Base-by-base conservation (phyloP, 2,329 filamentous ascomycete species). In the Onygenales sp. region DNA sequence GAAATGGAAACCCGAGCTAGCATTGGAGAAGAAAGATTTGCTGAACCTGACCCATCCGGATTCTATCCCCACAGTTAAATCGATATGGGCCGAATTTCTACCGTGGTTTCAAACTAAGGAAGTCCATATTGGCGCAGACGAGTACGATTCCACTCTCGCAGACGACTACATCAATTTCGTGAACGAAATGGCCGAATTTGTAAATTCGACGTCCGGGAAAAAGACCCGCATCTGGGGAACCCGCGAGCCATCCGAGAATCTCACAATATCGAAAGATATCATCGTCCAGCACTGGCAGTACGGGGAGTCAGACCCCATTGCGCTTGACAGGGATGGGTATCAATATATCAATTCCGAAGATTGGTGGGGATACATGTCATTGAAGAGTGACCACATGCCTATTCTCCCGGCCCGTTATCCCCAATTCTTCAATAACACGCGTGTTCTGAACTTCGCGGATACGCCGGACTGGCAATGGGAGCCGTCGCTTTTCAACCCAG, bases 1-100 rank as follows among this genome's bases (percentile, higher is more conserved):
- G 0, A 79, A 83, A 58, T 83, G 80, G 80, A 79, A 77, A 56
- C 79, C 79, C 0, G 72, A 82, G 55, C 63, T 83, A 13, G 79
- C 74, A 0, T 65, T 80, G 9, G 62, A 65, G 2, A 73, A 78
- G 52, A 63, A 75, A 4, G 79, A 77, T 45, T 65, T 82, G 50
- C 65, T 83, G 4, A 81, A 82, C 54, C 72, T 82, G 45, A 74
- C 76, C 0, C 71, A 81, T 53, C 77, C 78, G 0, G 76, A 79
- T 0, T 76, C 78, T 0, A 74, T 80, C 37, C 74, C 78, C 0
- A 73, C 74, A 0, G 70, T 82, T 61, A 70, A 81, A 59, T 67
- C 71, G 0, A 77, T 81, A 48, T 82, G 78, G 77, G 59, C 62
- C 17, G 71, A 70, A 2, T 77, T 78, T 56, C 57, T 78, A 5